Percentiles rank a stretch among this genome's conserved stretches.
Evolutionary conservation across 108 stramenopile species (phyloP).

Genomic region (Fistulifera solaris): DNA sequence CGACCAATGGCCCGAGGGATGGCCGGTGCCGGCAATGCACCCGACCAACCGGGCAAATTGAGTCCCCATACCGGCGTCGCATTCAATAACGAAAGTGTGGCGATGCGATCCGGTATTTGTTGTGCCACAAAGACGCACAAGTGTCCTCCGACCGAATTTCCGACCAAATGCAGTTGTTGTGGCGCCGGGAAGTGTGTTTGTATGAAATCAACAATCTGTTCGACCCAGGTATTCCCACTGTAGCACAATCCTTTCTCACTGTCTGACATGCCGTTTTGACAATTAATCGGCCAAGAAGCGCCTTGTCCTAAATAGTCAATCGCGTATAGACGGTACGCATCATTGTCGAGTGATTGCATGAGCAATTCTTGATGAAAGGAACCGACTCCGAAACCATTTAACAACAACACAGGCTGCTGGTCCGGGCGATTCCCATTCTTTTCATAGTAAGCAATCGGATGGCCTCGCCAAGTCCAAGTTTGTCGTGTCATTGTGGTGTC

Average conservation of each 20-base stretch:
- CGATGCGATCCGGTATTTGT: slow-evolving; percentile 40
- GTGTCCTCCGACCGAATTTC: slow-evolving; percentile 74
- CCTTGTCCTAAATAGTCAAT: slow-evolving; percentile 87
- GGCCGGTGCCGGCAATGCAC: slow-evolving; percentile 48
- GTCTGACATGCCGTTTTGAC: slow-evolving; percentile 46
- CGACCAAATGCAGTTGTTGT: slow-evolving; percentile 53
- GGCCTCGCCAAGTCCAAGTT: slow-evolving; percentile 4
- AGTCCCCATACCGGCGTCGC: slow-evolving; percentile 85
- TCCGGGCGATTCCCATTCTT: background rate
- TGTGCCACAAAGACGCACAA: slow-evolving; percentile 47
- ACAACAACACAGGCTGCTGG: slow-evolving; percentile 22
- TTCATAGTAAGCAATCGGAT: slow-evolving; percentile 11
- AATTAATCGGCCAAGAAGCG: slow-evolving; percentile 65
- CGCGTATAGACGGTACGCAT: slow-evolving; percentile 36
- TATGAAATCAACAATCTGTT: slow-evolving; percentile 53
- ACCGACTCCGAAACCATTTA: slow-evolving; percentile 87
- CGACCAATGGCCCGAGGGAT: slow-evolving; percentile 51
- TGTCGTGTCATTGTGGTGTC: too few species aligned
- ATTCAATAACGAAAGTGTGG: slow-evolving; percentile 54
- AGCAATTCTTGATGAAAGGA: slow-evolving; percentile 80
- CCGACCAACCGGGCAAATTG: slow-evolving; percentile 72
- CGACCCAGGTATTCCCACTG: slow-evolving; percentile 65
- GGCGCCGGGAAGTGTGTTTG: slow-evolving; percentile 34
- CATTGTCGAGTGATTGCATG: slow-evolving; percentile 32
- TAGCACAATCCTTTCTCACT: slow-evolving; percentile 54